Base-by-base conservation (phyloP, 179 eudicot species). In the Sideroxylon spinosum region DNA sequence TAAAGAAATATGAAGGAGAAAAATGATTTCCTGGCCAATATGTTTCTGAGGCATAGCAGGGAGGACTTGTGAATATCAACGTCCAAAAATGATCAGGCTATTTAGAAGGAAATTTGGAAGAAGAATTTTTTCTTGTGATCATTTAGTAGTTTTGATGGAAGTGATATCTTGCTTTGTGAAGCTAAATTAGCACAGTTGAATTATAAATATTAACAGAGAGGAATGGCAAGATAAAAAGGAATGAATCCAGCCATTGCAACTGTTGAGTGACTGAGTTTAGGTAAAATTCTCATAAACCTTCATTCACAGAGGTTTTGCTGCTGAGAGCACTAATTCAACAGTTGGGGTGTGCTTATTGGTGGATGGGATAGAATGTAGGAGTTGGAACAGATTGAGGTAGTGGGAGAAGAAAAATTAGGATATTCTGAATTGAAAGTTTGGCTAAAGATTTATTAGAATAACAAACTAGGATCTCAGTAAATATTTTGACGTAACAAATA, bases 361-460 rank as follows among this genome's bases (percentile, higher is more conserved):
- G 19, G 20, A 65, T 65, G 69, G 69, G 13, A 44, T n/a, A 65
- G 71, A 66, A 67, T 44, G 53, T 70, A 49, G 29, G 49, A 20
- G 19, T n/a, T 17, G 37, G 57, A 70, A 49, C 22, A 3, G 59
- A 22, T 56, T 9, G 9, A 49, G 44, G 44, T 37, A 5, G 6
- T 8, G 12, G 10, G 74, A 49, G 57, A 20, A 70, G 57, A 14
- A 23, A 49, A 48, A 49, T 20, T 68, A 29, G 5, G 17, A 48
- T 68, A 70, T 48, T 70, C 19, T 23, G 17, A 48, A 12, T 17
- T 48, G 13, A 13, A 48, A 23, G 1, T 22, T 10, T 56, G 26
- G 0, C 16, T 16, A 68, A 44, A n/a, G 10, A 68, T 0, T 68
- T 46, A 37, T 46, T 68, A 17, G 56, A 20, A 48, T 22, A 29